Evolutionary conservation across 257 asterid genomes (phyloP).

Genomic region (Coffea eugenioides): DNA sequence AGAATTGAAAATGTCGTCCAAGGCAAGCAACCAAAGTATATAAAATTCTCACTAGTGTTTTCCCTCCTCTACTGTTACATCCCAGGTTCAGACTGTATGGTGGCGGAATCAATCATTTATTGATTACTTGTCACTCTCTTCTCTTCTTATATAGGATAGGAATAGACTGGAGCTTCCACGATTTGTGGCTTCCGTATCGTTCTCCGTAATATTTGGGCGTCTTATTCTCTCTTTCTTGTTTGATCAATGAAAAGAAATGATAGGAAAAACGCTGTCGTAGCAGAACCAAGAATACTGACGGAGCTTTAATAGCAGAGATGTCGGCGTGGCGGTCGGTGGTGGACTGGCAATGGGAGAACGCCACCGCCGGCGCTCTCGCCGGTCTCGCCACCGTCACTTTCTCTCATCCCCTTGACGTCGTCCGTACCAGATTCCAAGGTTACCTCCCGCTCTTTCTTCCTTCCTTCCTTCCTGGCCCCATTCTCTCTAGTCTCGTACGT

Average conservation of each 20-base stretch:
- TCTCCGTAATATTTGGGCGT: conserved; percentile 8
- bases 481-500: background rate
- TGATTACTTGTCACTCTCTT: too few relatives aligned
- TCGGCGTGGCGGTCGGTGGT: conserved; percentile 52
- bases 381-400: conserved; percentile 83
- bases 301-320: conserved; percentile 14
- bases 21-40: too few relatives aligned
- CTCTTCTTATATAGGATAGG: too few relatives aligned
- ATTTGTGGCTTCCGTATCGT: background rate
- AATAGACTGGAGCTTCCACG: background rate
- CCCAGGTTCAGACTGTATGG: too few relatives aligned
- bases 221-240: background rate
- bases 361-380: conserved; percentile 86
- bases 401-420: conserved; percentile 86
- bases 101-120: too few relatives aligned
- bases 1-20: too few relatives aligned
- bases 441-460: too few relatives aligned
- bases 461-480: background rate
- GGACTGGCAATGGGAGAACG: conserved; percentile 93
- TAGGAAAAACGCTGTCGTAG: background rate
- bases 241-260: background rate
- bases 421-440: conserved; percentile 97
- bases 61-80: too few relatives aligned
- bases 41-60: too few relatives aligned
- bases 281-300: background rate